Percentiles rank a stretch among this genome's conserved stretches.
Evolutionary conservation across 169 alveolate species (phyloP).

Genomic region (Toxoplasma gondii): DNA sequence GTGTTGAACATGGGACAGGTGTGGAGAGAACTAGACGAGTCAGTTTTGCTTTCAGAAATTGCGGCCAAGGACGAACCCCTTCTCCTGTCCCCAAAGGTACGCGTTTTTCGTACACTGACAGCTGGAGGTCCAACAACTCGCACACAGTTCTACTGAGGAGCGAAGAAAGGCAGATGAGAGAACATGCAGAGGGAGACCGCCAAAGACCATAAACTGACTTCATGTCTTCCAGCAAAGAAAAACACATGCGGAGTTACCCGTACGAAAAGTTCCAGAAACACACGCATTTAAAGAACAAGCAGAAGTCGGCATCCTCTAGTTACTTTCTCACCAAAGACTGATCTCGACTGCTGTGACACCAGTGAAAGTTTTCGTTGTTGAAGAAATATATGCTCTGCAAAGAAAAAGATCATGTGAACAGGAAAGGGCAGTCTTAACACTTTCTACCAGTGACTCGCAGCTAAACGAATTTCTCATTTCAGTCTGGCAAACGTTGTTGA

Average conservation of each 20-base stretch:
- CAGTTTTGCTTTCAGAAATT: neutral
- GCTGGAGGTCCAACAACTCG: neutral
- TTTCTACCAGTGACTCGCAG: neutral
- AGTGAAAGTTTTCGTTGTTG: no score
- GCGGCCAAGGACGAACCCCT: neutral
- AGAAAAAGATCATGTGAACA: no score
- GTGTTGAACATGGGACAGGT: neutral
- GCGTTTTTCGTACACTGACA: no score
- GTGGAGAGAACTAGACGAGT: neutral
- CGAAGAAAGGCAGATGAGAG: neutral
- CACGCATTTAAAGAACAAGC: no score
- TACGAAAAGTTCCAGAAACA: no score
- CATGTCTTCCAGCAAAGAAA: neutral
- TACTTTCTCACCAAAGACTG: no score
- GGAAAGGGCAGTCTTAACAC: neutral
- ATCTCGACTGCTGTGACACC: no score
- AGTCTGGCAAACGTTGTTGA: no score
- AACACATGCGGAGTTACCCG: neutral
- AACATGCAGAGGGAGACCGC: neutral
- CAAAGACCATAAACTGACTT: neutral
- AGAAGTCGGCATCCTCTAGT: no score
- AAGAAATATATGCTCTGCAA: no score
- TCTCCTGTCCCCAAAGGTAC: neutral
- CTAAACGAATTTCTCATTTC: neutral
- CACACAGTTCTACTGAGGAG: neutral